Evolutionary conservation across 768 basidiomycete genomes (phyloP), one percentile per base, ranked within the genome.

Genomic region (Hortiboletus campestris): DNA sequence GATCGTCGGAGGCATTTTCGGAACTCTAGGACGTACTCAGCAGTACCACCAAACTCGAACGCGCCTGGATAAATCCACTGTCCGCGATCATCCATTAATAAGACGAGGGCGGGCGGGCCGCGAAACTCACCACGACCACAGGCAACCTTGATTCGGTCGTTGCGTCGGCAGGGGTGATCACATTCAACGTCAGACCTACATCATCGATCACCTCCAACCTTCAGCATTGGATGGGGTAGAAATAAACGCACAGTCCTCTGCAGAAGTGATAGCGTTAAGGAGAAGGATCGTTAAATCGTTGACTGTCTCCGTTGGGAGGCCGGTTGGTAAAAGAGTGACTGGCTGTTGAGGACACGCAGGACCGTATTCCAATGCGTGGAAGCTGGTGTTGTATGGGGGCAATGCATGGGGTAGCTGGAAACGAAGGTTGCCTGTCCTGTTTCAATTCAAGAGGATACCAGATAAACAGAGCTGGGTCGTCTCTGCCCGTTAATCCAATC

Each of bases 141-240:
- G 84, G 84, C 3, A 84, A 68, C 48, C 78, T 79, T 10, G 76
- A 76, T 0, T 62, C 61, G 2, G 77, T 51, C 0, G 73, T 76
- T 1, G 78, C 74, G 35, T 58, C 65, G 2, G 67, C 63, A 6
- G 84, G 82, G 48, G 74, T 76, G 28, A 81, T 60, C 17, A 84
- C 76, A 57, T 85, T 83, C 36, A 86, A 54, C 1, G 76, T 81
- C 19, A 84, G 69, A 67, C 83, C 82, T 63, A 25, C 11, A 1
- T 17, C 29, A 25, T 4, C n/a, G 28, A 36, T 46, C 5, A 10
- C 20, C n/a, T n/a, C n/a, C n/a, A n/a, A n/a, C 13, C 34, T 8
- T 49, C 41, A 45, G 35, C n/a, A 1, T 17, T 4, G n/a, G 13
- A 19, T 34, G 10, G 11, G 6, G 20, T 19, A 19, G 11, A 2